phyloP scores from a whole-genome alignment of 2,329 filamentous ascomycete species.

The Lachnellula suecica region DNA sequence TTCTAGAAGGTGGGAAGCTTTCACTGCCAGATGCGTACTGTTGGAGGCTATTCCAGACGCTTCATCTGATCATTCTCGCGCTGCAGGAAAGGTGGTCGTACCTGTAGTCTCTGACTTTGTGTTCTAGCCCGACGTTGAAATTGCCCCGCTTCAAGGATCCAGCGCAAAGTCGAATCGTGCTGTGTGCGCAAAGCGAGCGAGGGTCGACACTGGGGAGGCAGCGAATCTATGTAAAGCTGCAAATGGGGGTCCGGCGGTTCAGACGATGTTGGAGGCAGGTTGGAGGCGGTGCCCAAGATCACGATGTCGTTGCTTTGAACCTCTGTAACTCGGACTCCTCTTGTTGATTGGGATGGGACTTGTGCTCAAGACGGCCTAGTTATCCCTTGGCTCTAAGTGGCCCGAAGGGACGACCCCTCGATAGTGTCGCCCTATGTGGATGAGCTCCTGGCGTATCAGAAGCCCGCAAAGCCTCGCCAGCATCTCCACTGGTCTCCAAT shows the following conservation, averaged over 20 bases:
- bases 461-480: background rate
- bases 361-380: constrained; percentile 2
- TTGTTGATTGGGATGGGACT: background rate
- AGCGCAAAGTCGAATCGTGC: constrained; percentile 4
- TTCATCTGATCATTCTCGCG: constrained; percentile 16
- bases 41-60: constrained; percentile 4
- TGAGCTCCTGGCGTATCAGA: constrained; percentile 3
- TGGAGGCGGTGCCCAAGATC: background rate
- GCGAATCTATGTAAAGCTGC: background rate
- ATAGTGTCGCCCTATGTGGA: background rate
- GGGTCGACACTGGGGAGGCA: background rate
- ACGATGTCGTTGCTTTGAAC: background rate
- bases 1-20: constrained; percentile 11
- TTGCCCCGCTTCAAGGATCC: constrained; percentile 28
- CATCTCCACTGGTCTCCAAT: background rate
- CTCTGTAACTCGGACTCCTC: background rate
- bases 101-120: constrained; percentile 22
- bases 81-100: constrained; percentile 14
- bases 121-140: constrained; percentile 23
- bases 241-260: no score
- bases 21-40: constrained; percentile 3
- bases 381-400: background rate
- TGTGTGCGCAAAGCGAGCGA: constrained; percentile 2
- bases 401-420: background rate
- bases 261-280: background rate